phyloP scores from a whole-genome alignment of 352 stramenopile species.

The Pythium graminicola region DNA sequence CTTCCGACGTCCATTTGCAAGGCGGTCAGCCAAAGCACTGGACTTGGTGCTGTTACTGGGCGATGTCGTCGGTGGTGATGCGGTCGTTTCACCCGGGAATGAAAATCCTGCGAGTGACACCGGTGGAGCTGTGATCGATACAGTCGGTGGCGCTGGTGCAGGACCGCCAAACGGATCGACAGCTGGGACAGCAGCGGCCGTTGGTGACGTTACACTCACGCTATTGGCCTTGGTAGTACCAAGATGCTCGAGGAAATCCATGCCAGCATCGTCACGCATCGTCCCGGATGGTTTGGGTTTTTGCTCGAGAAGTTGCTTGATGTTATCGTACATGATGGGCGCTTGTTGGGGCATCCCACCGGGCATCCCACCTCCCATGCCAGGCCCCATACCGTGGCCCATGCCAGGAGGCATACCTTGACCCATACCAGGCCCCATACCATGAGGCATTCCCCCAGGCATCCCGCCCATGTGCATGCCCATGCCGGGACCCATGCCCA shows the following conservation, averaged over 20 bases:
- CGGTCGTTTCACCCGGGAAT: slow-evolving; percentile 16
- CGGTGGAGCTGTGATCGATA: too few relatives aligned
- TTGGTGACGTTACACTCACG: slow-evolving; percentile 25
- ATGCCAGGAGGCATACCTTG: slow-evolving; percentile 12
- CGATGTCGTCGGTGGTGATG: background rate
- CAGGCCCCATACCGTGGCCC: background rate
- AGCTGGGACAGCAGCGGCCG: slow-evolving; percentile 6
- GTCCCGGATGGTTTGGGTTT: slow-evolving; percentile 38
- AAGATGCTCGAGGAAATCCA: slow-evolving; percentile 63
- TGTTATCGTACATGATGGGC: slow-evolving; percentile 76
- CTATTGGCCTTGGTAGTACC: slow-evolving; percentile 32
- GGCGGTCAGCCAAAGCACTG: slow-evolving; percentile 50
- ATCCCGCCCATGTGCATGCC: slow-evolving; percentile 6
- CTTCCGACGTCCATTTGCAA: slow-evolving; percentile 54
- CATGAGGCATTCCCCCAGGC: background rate
- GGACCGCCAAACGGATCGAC: slow-evolving; percentile 30
- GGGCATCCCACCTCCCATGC: slow-evolving; percentile 8
- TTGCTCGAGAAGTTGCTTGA: slow-evolving; percentile 74
- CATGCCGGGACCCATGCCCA: slow-evolving; percentile 16
- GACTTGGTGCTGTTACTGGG: slow-evolving; percentile 33
- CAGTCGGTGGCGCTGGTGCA: background rate
- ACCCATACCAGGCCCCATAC: background rate
- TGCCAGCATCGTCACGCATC: slow-evolving; percentile 41
- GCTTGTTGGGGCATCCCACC: slow-evolving; percentile 21
- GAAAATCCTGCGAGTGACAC: slow-evolving; percentile 6